phyloP scores from a whole-genome alignment of 176 grass and related monocot species.

The Coix lacrymajobi region DNA sequence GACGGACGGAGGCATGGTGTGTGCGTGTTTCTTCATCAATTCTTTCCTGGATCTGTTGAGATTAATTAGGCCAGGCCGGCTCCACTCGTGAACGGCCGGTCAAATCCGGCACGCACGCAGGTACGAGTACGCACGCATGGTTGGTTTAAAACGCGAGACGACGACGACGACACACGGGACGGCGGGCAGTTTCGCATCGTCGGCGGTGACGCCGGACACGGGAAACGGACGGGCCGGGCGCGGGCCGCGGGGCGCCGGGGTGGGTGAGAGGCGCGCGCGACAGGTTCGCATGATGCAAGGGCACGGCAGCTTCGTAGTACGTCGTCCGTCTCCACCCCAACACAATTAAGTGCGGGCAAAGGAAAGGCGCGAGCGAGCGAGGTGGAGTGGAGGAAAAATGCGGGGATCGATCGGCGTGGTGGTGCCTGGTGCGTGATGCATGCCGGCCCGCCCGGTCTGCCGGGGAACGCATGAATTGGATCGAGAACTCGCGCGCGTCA shows the following conservation, averaged over 20 bases:
- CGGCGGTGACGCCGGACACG: background rate
- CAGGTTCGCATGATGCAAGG: background rate
- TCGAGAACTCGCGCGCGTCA: too few species aligned
- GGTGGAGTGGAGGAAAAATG: background rate
- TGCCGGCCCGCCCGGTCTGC: background rate
- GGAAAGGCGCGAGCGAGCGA: conserved; percentile 19
- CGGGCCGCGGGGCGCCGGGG: background rate
- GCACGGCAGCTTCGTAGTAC: background rate
- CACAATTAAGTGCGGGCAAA: conserved; percentile 23
- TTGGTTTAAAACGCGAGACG: background rate
- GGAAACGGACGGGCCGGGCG: background rate
- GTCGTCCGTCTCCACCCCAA: conserved; percentile 21
- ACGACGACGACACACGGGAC: background rate
- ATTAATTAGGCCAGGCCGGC: background rate
- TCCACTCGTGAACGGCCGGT: conserved; percentile 12
- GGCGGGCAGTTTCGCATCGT: conserved; percentile 17
- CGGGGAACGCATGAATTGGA: background rate
- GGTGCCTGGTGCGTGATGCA: background rate
- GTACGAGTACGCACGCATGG: too few species aligned
- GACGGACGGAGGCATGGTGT: background rate
- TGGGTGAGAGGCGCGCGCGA: background rate
- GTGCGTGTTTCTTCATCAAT: background rate
- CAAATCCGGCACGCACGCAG: conserved; percentile 14
- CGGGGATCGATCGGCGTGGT: background rate
- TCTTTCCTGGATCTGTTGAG: background rate